Base-by-base conservation (phyloP, 2,329 filamentous ascomycete genomes). In the Aspergillus thermomutatus region DNA sequence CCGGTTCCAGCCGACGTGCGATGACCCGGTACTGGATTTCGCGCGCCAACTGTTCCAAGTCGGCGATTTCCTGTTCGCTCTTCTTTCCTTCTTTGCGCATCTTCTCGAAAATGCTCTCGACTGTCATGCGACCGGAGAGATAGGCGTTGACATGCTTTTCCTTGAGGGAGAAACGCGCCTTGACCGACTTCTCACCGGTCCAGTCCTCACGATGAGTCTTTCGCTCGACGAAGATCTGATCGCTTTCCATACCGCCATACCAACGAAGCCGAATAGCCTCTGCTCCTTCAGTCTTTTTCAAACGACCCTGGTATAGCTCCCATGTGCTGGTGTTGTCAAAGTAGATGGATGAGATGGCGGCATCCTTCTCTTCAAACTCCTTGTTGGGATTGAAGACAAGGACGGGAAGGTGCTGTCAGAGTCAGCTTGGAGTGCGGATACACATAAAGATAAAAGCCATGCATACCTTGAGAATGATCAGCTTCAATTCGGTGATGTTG, bases 121-220 rank as follows among this genome's bases (percentile, higher is more conserved):
- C 92, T 1, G 92, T 90, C 69, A 96, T 82, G 66, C 92, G 87
- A 54, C 94, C 94, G 51, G 83, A 82, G 75, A 99, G 80, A 72
- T 92, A 99, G 14, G 91, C 83, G 70, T 97, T 97, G 69, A 99
- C 89, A 61, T 97, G 90, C 82, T 99, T 99, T 79, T 99, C 94
- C 79, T 99, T 97, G 62, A 94, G 82, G 8, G 90, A 83, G 70
- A 99, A 99, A 46, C 94, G 89, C 46, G 94, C 93, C 79, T 99
- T 99, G 77, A 99, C 94, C 1, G 93, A 97, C 78, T 97, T 96
- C 74, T 99, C 94, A 57, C 94, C 94, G 0, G 94, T 99, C 94
- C 94, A 99, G 74, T 99, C 94, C 75, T 99, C 94, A 41, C 94
- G 88, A 79, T 99, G 94, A 0, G 94, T 99, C 78, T 99, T 99